A percentile compares a stretch with the other conserved stretches of the same genome.
phyloP scores from a whole-genome alignment of 2,329 filamentous ascomycete species.

The Claviceps digitariae region DNA sequence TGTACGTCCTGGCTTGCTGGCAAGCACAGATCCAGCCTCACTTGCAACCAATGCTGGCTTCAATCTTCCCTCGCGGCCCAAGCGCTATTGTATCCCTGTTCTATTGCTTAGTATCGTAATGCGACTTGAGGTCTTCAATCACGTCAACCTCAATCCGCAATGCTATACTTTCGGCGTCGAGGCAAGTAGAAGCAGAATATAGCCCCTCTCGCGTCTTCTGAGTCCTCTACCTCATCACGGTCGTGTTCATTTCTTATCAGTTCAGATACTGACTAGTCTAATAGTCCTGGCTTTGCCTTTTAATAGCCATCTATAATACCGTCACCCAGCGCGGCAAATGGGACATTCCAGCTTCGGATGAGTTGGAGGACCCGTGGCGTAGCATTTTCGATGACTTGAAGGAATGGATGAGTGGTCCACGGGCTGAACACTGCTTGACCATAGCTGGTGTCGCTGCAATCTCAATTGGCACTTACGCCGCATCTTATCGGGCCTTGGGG shows the following conservation, averaged over 20 bases:
- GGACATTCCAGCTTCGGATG: slow-evolving; percentile 17
- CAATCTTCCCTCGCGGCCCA: slow-evolving; percentile 30
- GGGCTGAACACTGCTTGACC: slow-evolving; percentile 21
- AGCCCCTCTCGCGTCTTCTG: not conserved
- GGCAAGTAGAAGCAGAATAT: slow-evolving; percentile 14
- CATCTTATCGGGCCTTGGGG: slow-evolving; percentile 22
- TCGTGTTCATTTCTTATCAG: not conserved
- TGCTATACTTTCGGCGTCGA: slow-evolving; percentile 37
- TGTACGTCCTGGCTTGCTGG: slow-evolving; percentile 9
- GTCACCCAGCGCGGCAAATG: slow-evolving; percentile 22
- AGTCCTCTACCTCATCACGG: not conserved
- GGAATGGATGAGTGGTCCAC: slow-evolving; percentile 31
- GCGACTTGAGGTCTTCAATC: slow-evolving; percentile 34
- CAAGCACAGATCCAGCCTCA: slow-evolving; percentile 9
- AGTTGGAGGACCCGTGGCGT: slow-evolving; percentile 34
- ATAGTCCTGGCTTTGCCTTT: slow-evolving; percentile 32
- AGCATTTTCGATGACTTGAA: slow-evolving; percentile 33
- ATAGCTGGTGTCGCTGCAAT: slow-evolving; percentile 25
- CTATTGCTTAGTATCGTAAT: slow-evolving; percentile 31
- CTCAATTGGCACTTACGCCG: slow-evolving; percentile 28
- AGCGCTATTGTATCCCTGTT: slow-evolving; percentile 29
- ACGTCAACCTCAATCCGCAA: slow-evolving; percentile 32
- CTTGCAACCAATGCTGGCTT: slow-evolving; percentile 21
- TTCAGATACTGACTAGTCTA: not conserved
- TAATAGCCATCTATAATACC: slow-evolving; percentile 32